Percentiles rank a stretch among this genome's conserved stretches.
These are phyloP conservation scores for Calonectria hawksworthii DNA, from an alignment of 2,329 filamentous ascomycete species.

Conservation along the genomic window DNA sequence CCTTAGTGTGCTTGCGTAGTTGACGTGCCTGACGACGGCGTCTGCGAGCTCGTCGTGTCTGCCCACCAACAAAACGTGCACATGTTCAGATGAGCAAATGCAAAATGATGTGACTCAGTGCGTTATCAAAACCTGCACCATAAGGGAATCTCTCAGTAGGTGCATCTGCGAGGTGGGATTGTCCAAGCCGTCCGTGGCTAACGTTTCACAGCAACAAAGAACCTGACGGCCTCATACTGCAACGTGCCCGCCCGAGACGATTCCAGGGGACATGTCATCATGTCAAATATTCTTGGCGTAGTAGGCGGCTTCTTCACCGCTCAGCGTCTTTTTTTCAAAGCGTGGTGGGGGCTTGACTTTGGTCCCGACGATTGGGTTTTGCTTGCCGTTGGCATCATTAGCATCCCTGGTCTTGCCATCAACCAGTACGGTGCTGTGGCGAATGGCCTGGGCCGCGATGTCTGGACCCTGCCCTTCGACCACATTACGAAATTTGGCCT, in stretches of 20 bases:
- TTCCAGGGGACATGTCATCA: background rate
- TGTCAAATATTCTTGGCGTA: background rate
- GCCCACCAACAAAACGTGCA: background rate
- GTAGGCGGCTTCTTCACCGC: background rate
- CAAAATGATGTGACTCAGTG: background rate
- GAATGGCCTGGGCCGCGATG: constrained; percentile 26
- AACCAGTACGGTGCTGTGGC: background rate
- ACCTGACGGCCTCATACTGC: background rate
- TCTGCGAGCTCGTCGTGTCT: background rate
- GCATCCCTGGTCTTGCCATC: background rate
- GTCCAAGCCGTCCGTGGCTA: background rate
- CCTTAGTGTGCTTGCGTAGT: background rate
- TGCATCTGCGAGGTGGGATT: background rate
- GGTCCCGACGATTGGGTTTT: background rate
- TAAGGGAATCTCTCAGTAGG: background rate
- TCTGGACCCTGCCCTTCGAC: constrained; percentile 17
- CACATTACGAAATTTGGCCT: background rate
- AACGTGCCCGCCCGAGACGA: background rate
- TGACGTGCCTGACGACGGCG: background rate
- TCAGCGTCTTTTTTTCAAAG: background rate
- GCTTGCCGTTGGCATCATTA: background rate
- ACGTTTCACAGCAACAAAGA: background rate
- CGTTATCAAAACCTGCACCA: background rate
- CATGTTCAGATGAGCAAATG: background rate
- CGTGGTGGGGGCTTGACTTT: background rate